Conservation (phyloP, 2,329 filamentous ascomycete genomes). For the Thelonectria discophora region DNA sequence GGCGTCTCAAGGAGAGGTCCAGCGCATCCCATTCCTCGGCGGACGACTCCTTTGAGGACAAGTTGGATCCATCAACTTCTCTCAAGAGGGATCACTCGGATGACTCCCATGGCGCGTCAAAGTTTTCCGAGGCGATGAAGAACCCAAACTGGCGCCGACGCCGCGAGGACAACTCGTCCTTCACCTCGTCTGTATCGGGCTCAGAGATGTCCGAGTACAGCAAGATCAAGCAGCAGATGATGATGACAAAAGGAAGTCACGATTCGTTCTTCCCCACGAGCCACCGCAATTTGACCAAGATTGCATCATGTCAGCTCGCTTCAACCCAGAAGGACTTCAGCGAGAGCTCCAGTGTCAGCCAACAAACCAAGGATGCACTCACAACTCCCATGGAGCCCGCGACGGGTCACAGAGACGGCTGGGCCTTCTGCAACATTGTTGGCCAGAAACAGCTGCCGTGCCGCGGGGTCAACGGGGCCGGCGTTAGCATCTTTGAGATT, state of each 20-base stretch:
- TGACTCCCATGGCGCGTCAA: conserved; percentile 33
- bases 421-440: conserved; percentile 27
- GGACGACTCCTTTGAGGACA: conserved; percentile 30
- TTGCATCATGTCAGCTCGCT: conserved; percentile 13
- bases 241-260: background rate
- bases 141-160: conserved; percentile 49
- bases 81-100: conserved; percentile 29
- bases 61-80: conserved; percentile 3
- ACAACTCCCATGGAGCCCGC: background rate
- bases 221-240: background rate
- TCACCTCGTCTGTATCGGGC: conserved; percentile 16
- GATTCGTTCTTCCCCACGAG: background rate
- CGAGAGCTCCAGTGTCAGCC: conserved; percentile 16
- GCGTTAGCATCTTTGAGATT: conserved; percentile 32
- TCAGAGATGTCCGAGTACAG: conserved; percentile 6
- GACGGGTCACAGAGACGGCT: background rate
- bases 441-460: conserved; percentile 10
- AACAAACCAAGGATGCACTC: conserved; percentile 1
- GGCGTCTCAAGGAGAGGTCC: conserved; percentile 17
- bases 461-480: conserved; percentile 11
- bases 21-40: conserved; percentile 11
- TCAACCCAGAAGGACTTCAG: conserved; percentile 13
- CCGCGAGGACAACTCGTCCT: conserved; percentile 23
- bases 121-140: conserved; percentile 46
- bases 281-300: background rate